phyloP scores from a whole-genome alignment of 2,329 filamentous ascomycete genomes.

The Pseudogymnoascus verrucosus region DNA sequence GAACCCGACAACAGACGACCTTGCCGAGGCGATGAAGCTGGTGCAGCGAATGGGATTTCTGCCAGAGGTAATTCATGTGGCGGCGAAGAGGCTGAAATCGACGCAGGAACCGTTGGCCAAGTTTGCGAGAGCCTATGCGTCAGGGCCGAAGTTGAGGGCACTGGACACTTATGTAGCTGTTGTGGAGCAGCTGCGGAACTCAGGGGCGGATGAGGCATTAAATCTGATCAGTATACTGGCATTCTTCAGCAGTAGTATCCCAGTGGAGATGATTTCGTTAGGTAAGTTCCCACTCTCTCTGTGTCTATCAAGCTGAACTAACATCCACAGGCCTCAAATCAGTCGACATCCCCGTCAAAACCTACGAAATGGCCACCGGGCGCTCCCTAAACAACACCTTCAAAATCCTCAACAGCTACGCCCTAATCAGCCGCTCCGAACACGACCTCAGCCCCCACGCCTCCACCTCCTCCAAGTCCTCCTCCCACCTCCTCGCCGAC shows the following conservation, averaged over 20 bases:
- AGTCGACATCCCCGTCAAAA: conserved; percentile 41
- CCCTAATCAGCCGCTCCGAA: conserved; percentile 44
- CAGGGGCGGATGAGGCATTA: conserved; percentile 45
- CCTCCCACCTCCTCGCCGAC: conserved; percentile 35
- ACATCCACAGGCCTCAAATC: conserved; percentile 34
- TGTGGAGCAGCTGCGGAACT: conserved; percentile 39
- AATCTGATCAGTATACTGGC: conserved; percentile 58
- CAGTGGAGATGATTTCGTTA: conserved; percentile 55
- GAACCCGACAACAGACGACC: conserved; percentile 46
- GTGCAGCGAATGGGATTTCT: conserved; percentile 57
- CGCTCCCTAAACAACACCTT: conserved; percentile 38
- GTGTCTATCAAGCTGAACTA: conserved; percentile 6
- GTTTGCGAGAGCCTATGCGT: conserved; percentile 50
- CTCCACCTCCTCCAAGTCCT: conserved; percentile 24
- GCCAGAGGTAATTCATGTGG: conserved; percentile 60
- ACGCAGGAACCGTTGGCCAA: conserved; percentile 53
- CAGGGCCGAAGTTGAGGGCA: conserved; percentile 45
- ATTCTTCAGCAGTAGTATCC: conserved; percentile 58
- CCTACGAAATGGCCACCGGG: conserved; percentile 29
- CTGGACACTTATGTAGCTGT: conserved; percentile 41
- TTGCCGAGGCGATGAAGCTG: conserved; percentile 49
- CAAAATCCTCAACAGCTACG: conserved; percentile 43
- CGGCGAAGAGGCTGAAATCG: conserved; percentile 52
- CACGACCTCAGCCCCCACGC: conserved; percentile 28
- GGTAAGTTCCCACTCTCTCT: conserved; percentile 31